These are phyloP conservation scores for Spergularia azorica DNA, from an alignment of 179 eudicot species.

Conservation along the genomic window DNA sequence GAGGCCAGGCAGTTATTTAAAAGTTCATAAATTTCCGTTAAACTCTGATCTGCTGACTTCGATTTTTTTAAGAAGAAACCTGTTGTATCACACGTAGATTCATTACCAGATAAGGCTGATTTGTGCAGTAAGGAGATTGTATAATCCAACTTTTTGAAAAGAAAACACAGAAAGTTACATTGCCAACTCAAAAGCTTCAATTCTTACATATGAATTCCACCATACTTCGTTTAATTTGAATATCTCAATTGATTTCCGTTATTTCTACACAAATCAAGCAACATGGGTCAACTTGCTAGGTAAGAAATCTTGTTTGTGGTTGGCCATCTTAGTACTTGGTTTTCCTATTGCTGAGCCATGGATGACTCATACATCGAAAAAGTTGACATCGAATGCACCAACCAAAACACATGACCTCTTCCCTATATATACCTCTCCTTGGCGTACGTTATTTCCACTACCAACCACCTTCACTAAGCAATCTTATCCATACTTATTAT, in stretches of 20 bases:
- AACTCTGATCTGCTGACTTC: neutral
- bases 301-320: constrained; percentile 25
- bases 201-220: constrained; percentile 17
- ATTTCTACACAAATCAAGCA: constrained; percentile 11
- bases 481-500: neutral
- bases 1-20: neutral
- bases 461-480: neutral
- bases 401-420: neutral
- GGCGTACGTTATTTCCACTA: neutral
- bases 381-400: neutral
- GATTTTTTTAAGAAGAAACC: neutral
- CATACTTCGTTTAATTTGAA: neutral
- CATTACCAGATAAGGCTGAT: neutral
- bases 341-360: constrained; percentile 13
- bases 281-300: constrained; percentile 24
- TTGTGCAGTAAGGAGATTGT: neutral
- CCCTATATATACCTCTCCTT: constrained; percentile 19
- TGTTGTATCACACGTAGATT: neutral
- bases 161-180: constrained; percentile 20
- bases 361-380: constrained; percentile 11
- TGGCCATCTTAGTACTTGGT: neutral
- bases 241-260: neutral
- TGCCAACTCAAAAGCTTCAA: constrained; percentile 24
- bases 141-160: neutral
- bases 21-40: neutral